Conservation (phyloP, 2,329 filamentous ascomycete genomes). For the Ophiostoma australiae region DNA sequence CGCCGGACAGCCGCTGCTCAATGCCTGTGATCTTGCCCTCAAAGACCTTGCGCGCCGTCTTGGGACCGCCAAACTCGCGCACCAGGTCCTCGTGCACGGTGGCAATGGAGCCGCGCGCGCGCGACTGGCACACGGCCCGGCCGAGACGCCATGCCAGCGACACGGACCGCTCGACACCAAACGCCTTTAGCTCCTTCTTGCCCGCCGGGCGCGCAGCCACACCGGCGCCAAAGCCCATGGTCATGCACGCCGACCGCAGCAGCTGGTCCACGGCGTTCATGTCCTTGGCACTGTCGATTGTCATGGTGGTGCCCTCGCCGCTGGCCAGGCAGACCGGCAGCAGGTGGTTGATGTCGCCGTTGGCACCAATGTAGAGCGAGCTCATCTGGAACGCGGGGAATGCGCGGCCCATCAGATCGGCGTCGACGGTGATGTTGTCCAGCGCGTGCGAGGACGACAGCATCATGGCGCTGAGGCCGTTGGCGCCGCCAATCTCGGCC, state of each 20-base stretch:
- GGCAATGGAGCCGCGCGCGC: conserved; percentile 41
- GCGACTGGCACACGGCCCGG: conserved; percentile 48
- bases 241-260: conserved; percentile 38
- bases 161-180: conserved; percentile 36
- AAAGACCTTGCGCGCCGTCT: conserved; percentile 45
- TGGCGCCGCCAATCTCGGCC: conserved; percentile 52
- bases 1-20: conserved; percentile 45
- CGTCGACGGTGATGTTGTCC: conserved; percentile 36
- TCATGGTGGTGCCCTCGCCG: conserved; percentile 31
- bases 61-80: conserved; percentile 43
- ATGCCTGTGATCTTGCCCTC: conserved; percentile 50
- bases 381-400: conserved; percentile 30
- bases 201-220: conserved; percentile 35
- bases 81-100: conserved; percentile 46
- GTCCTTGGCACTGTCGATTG: conserved; percentile 27
- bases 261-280: conserved; percentile 41
- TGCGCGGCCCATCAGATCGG: conserved; percentile 38
- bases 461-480: conserved; percentile 43
- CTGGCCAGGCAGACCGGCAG: conserved; percentile 35
- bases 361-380: conserved; percentile 23
- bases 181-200: conserved; percentile 33
- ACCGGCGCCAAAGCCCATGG: conserved; percentile 40
- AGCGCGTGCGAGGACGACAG: conserved; percentile 38
- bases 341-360: conserved; percentile 24
- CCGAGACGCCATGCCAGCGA: conserved; percentile 46